Evolutionary conservation across 495 filamentous ascomycete species (phyloP), one percentile per base, ranked within the genome.

Genomic region (Penicillium ochrochloron): DNA sequence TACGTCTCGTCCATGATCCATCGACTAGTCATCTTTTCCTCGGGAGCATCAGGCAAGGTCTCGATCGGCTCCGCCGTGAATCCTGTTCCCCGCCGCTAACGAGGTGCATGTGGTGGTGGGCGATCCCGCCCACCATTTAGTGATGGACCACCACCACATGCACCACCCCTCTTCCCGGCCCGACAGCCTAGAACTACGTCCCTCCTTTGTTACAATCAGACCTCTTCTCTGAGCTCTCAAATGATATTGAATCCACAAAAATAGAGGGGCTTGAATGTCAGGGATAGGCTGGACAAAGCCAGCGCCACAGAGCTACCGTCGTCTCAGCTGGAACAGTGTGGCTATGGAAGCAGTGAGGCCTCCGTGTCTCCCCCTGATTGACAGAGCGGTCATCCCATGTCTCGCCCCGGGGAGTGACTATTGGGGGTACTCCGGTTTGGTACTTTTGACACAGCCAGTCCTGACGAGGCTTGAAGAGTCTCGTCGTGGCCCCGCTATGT

Each of bases 401-500:
- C 48, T 52, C 23, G 27, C 25, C 25, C 44, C 21, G 44, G 44
- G 21, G 21, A 48, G 19, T 41, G 3, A 48, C 21, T 21, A 25
- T 48, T 48, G 44, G 44, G 42, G 44, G 44, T 48, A 48, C 44
- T 48, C 44, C 44, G 44, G 44, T 14, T 48, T 48, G 3, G 48
- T 52, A 52, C 48, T 31, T 52, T 52, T 17, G 48, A 31, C 48
- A 52, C 25, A 31, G 25, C 48, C 48, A 52, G 48, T n/a, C 48
- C 27, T 3, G 15, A 27, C 27, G 48, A 5, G 12, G 15, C 48
- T 7, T 27, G 25, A 53, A 51, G 44, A 52, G 11, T 29, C 27
- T 52, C 51, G 41, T 48, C n/a, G 56, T 25, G 42, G 52, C 65
- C 70, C 70, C 70, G 65, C 68, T 64, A 19, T 73, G 70, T 73